Percentiles rank a stretch among this genome's conserved stretches.
Conservation (phyloP, 1,139 yeast genomes). For the Entelexis paramagnoliae region DNA sequence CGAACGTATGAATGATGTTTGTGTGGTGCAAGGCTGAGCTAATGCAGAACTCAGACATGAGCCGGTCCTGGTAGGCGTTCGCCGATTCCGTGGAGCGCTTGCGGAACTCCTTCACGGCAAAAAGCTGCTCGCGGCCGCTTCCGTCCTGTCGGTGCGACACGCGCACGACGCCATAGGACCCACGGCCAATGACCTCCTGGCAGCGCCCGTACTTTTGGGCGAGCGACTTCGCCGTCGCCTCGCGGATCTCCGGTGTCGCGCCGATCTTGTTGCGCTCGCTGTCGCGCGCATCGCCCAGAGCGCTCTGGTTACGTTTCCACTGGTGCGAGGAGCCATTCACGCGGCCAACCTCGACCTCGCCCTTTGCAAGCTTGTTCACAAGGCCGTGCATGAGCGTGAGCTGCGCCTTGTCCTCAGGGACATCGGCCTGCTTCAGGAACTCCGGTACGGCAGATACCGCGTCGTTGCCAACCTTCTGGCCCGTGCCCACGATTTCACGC, state of each 20-base stretch:
- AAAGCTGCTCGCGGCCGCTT: constrained; percentile 41
- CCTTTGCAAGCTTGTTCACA: constrained; percentile 32
- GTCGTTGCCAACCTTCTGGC: constrained; percentile 58
- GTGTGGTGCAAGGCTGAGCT: constrained; percentile 69
- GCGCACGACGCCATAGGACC: constrained; percentile 77
- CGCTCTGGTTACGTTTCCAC: constrained; percentile 6
- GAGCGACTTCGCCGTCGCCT: constrained; percentile 31
- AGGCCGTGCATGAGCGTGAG: constrained; percentile 78
- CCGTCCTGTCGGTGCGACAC: constrained; percentile 44
- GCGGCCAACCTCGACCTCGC: constrained; percentile 23
- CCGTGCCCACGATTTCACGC: constrained; percentile 54
- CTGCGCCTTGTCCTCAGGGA: constrained; percentile 28
- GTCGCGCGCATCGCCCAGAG: neutral
- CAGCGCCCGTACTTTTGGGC: constrained; percentile 68
- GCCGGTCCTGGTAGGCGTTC: constrained; percentile 54
- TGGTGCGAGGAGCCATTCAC: constrained; percentile 20
- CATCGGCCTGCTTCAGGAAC: constrained; percentile 19
- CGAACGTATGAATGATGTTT: constrained; percentile 77
- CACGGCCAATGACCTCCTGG: constrained; percentile 71
- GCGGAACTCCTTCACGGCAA: constrained; percentile 75
- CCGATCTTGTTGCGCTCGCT: constrained; percentile 4
- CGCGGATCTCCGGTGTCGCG: constrained; percentile 12
- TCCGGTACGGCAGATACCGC: constrained; percentile 22
- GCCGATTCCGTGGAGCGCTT: constrained; percentile 47
- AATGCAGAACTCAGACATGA: constrained; percentile 77